Conservation (phyloP, 2,329 filamentous ascomycete species). For the Cadophora sp. region DNA sequence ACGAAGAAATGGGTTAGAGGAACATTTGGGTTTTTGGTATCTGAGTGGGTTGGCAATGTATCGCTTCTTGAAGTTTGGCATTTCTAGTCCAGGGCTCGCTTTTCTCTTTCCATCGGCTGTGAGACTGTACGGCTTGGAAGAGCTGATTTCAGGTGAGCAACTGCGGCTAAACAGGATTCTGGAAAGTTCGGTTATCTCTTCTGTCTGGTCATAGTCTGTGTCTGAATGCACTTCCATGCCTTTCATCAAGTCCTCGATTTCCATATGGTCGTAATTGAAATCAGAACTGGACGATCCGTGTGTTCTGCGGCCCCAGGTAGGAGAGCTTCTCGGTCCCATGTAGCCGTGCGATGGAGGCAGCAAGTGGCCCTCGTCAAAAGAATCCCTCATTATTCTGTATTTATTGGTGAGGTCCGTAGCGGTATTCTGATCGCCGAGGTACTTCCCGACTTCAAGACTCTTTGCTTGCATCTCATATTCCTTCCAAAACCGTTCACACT, state of each 20-base stretch:
- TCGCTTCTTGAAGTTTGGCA: slow-evolving; percentile 1
- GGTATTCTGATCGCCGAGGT: background rate
- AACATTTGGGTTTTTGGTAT: background rate
- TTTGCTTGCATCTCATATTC: background rate
- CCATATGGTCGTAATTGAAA: slow-evolving; percentile 13
- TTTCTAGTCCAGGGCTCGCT: background rate
- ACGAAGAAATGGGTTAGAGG: background rate
- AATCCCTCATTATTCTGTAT: background rate
- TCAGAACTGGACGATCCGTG: background rate
- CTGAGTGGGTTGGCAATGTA: background rate
- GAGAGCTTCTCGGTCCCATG: background rate
- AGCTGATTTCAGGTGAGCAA: background rate
- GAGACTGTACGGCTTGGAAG: background rate
- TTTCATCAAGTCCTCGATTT: slow-evolving; percentile 18
- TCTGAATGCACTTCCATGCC: slow-evolving; percentile 19
- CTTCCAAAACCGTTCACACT: background rate
- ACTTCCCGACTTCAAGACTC: background rate
- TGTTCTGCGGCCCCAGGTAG: slow-evolving; percentile 6
- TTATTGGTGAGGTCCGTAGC: background rate
- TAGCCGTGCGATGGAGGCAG: background rate
- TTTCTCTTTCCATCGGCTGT: slow-evolving; percentile 11
- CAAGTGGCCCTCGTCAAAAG: background rate
- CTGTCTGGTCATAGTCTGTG: slow-evolving; percentile 4
- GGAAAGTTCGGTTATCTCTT: slow-evolving; percentile 6
- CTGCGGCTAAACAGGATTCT: background rate